phyloP scores from a whole-genome alignment of 495 filamentous ascomycete species.

The Lasiosphaeria miniovina region DNA sequence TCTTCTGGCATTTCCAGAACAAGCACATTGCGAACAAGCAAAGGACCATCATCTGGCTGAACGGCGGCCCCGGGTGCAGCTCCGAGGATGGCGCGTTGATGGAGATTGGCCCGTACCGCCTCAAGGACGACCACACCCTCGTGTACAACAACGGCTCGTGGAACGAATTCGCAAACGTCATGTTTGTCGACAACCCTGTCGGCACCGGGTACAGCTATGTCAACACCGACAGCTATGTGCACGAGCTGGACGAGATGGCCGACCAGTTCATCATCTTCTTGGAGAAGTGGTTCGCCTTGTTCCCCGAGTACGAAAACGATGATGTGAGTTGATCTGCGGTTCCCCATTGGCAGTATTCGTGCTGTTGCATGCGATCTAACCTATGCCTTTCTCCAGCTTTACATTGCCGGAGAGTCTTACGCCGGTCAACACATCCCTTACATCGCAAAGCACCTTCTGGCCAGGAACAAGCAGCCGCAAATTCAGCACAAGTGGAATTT shows the following conservation, averaged over 20 bases:
- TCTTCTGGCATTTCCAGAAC: slow-evolving; percentile 98
- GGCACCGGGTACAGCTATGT: slow-evolving; percentile 96
- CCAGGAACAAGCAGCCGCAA: slow-evolving; percentile 62
- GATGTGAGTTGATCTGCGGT: slow-evolving; percentile 64
- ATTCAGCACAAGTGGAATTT: slow-evolving; percentile 66
- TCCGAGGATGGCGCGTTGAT: slow-evolving; percentile 96
- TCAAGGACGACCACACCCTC: slow-evolving; percentile 71
- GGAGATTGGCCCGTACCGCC: slow-evolving; percentile 91
- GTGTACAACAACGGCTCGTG: slow-evolving; percentile 86
- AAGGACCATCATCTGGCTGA: slow-evolving; percentile 93
- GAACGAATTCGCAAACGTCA: slow-evolving; percentile 94
- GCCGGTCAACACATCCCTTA: slow-evolving; percentile 97
- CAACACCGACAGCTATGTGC: slow-evolving; percentile 77
- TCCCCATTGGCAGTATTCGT: not conserved
- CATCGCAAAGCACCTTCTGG: slow-evolving; percentile 81
- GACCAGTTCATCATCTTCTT: slow-evolving; percentile 83
- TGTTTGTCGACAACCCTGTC: slow-evolving; percentile 96
- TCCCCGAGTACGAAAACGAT: slow-evolving; percentile 88
- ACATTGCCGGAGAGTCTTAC: slow-evolving; percentile 92
- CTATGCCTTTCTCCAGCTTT: slow-evolving; percentile 58
- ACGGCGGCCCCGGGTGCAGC: slow-evolving; percentile 94
- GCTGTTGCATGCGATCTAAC: slow-evolving; percentile 23
- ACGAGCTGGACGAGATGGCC: slow-evolving; percentile 85
- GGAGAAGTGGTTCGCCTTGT: slow-evolving; percentile 83
- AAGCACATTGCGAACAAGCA: slow-evolving; percentile 89